Evolutionary conservation across 1,284 basidiomycete species (phyloP).

Genomic region (Neotropicomus parvogracilis): DNA sequence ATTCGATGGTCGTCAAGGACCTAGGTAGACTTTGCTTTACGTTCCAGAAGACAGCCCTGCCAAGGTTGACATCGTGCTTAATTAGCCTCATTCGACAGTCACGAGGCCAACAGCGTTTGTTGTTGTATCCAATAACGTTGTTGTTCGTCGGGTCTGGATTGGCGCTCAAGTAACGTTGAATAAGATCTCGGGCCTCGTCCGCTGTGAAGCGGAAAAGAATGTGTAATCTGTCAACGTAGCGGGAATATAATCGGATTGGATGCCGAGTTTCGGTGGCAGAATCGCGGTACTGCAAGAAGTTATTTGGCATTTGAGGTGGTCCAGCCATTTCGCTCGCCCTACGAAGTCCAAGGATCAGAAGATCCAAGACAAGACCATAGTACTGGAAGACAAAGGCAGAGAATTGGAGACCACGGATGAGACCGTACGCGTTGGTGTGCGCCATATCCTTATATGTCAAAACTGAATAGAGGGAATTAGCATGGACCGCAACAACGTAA

Average conservation of each 20-base stretch:
- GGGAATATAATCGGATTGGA: conserved; percentile 92
- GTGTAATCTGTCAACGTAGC: conserved; percentile 91
- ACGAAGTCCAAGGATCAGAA: conserved; percentile 90
- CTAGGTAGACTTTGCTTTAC: conserved; percentile 96
- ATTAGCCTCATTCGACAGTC: conserved; percentile 99
- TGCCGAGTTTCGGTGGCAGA: conserved; percentile 90
- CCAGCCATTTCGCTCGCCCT: conserved; percentile 97
- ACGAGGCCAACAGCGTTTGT: conserved; percentile 98
- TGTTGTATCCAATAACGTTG: conserved; percentile 99
- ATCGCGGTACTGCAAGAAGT: conserved; percentile 94
- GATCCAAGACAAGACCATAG: conserved; percentile 87
- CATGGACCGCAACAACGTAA: neutral
- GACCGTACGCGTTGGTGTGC: conserved; percentile 87
- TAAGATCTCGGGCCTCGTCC: conserved; percentile 95
- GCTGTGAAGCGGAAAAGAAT: conserved; percentile 98
- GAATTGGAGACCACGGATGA: conserved; percentile 94
- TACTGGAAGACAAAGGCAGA: conserved; percentile 98
- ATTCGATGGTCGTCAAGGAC: conserved; percentile 97
- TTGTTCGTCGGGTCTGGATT: conserved; percentile 99
- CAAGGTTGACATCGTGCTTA: conserved; percentile 99
- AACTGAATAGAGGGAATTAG: conserved; percentile 38
- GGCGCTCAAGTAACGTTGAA: conserved; percentile 94
- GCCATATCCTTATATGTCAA: conserved; percentile 95
- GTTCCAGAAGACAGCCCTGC: conserved; percentile 98
- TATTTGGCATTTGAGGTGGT: conserved; percentile 92